Percentiles rank a stretch among this genome's conserved stretches.
Evolutionary conservation across 192 early-diverging fungal species (phyloP).

Genomic region (Umbelopsis sp.): DNA sequence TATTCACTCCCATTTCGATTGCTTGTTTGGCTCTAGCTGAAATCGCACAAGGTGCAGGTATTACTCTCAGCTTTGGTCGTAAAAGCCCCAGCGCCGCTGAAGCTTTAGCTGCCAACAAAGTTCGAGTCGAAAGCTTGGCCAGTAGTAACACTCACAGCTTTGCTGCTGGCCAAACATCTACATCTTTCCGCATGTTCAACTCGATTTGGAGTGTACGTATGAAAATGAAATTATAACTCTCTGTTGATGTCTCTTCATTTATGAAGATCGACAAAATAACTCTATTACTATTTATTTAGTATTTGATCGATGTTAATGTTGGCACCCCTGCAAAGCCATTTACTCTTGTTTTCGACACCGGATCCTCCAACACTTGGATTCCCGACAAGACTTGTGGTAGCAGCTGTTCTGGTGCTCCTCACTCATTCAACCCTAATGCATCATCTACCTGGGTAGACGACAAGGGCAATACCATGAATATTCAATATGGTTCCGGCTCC

Average conservation of each 20-base stretch:
- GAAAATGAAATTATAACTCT: no score
- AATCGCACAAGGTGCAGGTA: background rate
- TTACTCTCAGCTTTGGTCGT: background rate
- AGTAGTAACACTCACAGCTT: background rate
- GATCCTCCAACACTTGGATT: conserved; percentile 38
- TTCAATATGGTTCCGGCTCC: conserved; percentile 19
- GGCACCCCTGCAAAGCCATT: conserved; percentile 33
- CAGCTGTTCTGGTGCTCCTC: background rate
- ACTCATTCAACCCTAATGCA: conserved; percentile 26
- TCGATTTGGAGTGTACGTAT: conserved; percentile 12
- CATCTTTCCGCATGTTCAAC: conserved; percentile 3
- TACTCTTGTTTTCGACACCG: conserved; percentile 32
- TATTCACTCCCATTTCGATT: background rate
- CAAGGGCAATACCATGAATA: background rate
- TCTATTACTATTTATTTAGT: background rate
- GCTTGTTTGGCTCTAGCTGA: background rate
- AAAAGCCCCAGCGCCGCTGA: background rate
- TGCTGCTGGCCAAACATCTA: background rate
- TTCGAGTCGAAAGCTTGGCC: background rate
- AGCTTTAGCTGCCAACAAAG: conserved; percentile 8
- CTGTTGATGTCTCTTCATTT: no score
- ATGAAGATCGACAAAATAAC: background rate
- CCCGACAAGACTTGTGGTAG: conserved; percentile 6
- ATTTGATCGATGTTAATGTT: conserved; percentile 27
- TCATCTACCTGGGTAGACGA: conserved; percentile 36